These are phyloP conservation scores for Auricularia heimuer DNA, from an alignment of 768 basidiomycete genomes.

Conservation along the genomic window DNA sequence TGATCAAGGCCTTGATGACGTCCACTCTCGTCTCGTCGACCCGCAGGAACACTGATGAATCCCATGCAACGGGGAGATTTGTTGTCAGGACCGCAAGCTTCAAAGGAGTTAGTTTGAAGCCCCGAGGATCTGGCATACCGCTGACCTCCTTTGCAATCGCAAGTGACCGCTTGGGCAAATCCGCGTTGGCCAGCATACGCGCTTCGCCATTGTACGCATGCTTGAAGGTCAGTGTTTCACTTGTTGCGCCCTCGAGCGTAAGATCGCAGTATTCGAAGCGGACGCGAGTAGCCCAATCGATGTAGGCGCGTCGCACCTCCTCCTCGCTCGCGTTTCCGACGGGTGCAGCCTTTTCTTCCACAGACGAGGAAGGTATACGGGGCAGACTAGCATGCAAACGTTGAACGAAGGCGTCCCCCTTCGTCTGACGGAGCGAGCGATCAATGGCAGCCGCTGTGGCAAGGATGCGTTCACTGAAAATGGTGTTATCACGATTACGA, in stretches of 20 bases:
- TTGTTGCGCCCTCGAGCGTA: constrained; percentile 29
- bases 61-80: constrained; percentile 89
- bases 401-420: constrained; percentile 78
- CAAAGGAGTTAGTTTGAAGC: constrained; percentile 3
- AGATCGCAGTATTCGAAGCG: constrained; percentile 93
- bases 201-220: constrained; percentile 77
- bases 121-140: neutral
- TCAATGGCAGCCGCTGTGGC: constrained; percentile 79
- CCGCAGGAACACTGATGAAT: constrained; percentile 85
- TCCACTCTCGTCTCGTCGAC: constrained; percentile 91
- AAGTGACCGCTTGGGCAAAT: constrained; percentile 83
- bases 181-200: constrained; percentile 71
- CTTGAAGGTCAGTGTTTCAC: constrained; percentile 57
- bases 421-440: constrained; percentile 76
- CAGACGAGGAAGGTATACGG: constrained; percentile 40
- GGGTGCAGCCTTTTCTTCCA: constrained; percentile 18
- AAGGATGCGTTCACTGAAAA: constrained; percentile 56
- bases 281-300: constrained; percentile 73
- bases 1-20: constrained; percentile 84
- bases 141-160: constrained; percentile 90
- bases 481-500: constrained; percentile 1
- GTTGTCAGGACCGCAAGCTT: constrained; percentile 90
- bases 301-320: constrained; percentile 55
- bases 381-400: constrained; percentile 69
- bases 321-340: constrained; percentile 53